Base-by-base conservation (phyloP, 169 alveolate genomes). In the Fabrea salina region DNA sequence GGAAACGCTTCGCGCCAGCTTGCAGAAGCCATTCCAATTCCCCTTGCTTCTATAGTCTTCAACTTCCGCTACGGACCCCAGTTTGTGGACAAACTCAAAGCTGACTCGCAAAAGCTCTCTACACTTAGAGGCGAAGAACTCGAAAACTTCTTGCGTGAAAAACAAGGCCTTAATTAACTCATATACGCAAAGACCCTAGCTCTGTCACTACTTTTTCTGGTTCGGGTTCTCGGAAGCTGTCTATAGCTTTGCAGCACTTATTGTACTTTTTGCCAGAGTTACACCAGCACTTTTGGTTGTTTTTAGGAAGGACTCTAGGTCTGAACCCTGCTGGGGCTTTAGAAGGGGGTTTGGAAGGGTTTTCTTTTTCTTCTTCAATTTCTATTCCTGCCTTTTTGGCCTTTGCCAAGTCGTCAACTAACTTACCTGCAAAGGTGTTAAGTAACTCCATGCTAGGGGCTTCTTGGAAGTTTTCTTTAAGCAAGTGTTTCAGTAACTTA, bases 241-340 rank as follows among this genome's bases (percentile, higher is more conserved):
- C 74, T 33, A n/a, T 1, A 2, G 74, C 74, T 61, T 61, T 61
- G 3, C 74, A 61, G 54, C 74, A 61, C n/a, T 2, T 37, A 16
- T 61, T 61, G 3, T 61, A 61, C 11, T n/a, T 61, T 13, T 35
- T 27, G 11, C 49, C 49, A 16, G 74, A 33, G n/a, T 51, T 51
- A 37, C 74, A 61, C 49, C 74, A 61, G 50, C 74, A 61, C 39
- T 61, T 61, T n/a, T 61, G 54, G 16, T 61, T 61, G 25, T 61
- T 61, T n/a, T 27, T 32, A 11, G 74, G 74, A 22, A 61, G 49
- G n/a, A 33, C n/a, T n/a, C n/a, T n/a, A n/a, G n/a, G n/a, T n/a
- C n/a, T n/a, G n/a, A n/a, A n/a, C n/a, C n/a, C n/a, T n/a, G n/a
- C n/a, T n/a, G n/a, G n/a, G n/a, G n/a, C n/a, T n/a, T n/a, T n/a